Conservation (phyloP, 257 asterid species). For the Solanum rostratum region DNA sequence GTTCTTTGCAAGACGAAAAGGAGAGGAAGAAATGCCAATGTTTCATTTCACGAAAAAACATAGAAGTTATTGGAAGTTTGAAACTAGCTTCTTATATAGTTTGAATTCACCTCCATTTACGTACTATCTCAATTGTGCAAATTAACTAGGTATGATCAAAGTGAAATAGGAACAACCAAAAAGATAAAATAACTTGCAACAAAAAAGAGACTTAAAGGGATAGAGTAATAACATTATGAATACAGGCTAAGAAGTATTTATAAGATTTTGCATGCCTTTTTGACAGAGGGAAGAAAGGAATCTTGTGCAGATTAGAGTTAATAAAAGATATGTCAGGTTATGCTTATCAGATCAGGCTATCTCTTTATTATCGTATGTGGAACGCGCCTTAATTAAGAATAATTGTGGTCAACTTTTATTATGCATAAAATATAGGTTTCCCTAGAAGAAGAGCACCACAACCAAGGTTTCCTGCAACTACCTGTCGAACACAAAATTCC, state of each 20-base stretch:
- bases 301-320: background rate
- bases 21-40: background rate
- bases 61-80: background rate
- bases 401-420: background rate
- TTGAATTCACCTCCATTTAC: background rate
- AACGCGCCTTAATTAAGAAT: background rate
- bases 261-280: background rate
- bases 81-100: background rate
- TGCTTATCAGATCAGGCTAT: background rate
- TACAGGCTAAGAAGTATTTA: background rate
- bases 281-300: background rate
- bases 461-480: background rate
- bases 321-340: background rate
- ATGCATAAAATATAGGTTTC: background rate
- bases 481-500: background rate
- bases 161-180: background rate
- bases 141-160: background rate
- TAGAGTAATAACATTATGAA: background rate
- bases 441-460: background rate
- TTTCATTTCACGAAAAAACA: background rate
- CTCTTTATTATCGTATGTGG: background rate
- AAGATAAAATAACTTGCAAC: background rate
- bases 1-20: background rate
- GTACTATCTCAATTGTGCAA: background rate
- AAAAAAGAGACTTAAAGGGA: background rate